A percentile compares a stretch with the other conserved stretches of the same genome.
phyloP scores from a whole-genome alignment of 768 basidiomycete species.

The Tulasnella sp. region DNA sequence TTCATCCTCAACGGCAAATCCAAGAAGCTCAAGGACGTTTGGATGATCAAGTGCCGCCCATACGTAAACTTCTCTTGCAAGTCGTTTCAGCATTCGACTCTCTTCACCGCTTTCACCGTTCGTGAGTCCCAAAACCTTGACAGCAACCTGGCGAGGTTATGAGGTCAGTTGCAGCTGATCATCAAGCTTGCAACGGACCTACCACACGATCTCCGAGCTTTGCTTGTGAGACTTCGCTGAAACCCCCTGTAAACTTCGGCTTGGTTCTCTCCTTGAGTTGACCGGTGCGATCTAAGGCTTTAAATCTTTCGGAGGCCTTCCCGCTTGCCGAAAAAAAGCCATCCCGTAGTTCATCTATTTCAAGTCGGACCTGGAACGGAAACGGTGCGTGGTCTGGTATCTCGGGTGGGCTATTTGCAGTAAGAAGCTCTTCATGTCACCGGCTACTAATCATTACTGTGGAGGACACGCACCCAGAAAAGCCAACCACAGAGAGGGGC shows the following conservation, averaged over 20 bases:
- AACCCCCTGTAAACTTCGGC: background rate
- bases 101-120: background rate
- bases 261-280: background rate
- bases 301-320: background rate
- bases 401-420: too few species aligned
- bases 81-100: background rate
- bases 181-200: background rate
- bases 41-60: background rate
- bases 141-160: background rate
- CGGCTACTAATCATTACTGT: too few species aligned
- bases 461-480: too few species aligned
- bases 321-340: background rate
- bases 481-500: too few species aligned
- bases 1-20: background rate
- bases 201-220: background rate
- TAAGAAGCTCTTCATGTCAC: too few species aligned
- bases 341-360: background rate
- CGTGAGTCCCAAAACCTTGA: background rate
- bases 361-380: too few species aligned
- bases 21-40: background rate
- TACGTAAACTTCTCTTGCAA: background rate
- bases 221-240: background rate
- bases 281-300: background rate
- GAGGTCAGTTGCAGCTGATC: background rate
- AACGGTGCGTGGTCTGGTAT: too few species aligned